These are phyloP conservation scores for Euphrasia arctica DNA, from an alignment of 305 asterid species.

Conservation along the genomic window DNA sequence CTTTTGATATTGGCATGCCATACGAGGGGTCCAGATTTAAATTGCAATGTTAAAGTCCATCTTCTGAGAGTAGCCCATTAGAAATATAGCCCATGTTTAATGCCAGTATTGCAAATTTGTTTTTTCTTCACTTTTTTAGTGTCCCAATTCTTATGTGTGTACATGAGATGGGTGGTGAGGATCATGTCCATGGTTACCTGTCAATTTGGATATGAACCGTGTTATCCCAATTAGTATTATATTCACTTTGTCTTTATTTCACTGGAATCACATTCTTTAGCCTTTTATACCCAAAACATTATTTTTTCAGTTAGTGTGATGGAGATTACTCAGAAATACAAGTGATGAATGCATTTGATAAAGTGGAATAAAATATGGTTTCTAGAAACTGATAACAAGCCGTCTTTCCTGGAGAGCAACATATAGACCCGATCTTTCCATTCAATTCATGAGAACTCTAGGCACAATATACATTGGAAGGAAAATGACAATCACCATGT, in stretches of 20 bases:
- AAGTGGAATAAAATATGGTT: not conserved
- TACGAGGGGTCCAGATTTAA: not conserved
- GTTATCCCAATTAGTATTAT: not conserved
- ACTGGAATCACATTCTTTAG: constrained; percentile 7
- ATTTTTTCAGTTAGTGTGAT: constrained; percentile 3
- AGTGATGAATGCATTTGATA: constrained; percentile 8
- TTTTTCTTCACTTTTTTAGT: not conserved
- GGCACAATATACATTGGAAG: constrained; percentile 1
- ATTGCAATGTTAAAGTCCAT: too few relatives aligned
- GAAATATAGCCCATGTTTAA: too few relatives aligned
- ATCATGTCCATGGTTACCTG: not conserved
- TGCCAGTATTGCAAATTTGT: not conserved
- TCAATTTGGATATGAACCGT: not conserved
- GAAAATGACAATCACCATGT: constrained; percentile 12
- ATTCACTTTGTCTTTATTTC: not conserved
- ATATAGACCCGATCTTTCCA: not conserved
- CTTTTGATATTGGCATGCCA: not conserved
- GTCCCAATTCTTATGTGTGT: not conserved
- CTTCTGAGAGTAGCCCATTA: too few relatives aligned
- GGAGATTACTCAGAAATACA: not conserved
- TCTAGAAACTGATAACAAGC: constrained; percentile 4
- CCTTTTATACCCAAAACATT: constrained; percentile 19
- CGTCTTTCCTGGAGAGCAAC: not conserved
- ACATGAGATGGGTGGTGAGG: constrained; percentile 10
- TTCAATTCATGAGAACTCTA: constrained; percentile 10